Conservation (phyloP, 2,329 filamentous ascomycete species). For the Paecilomyces variotii region DNA sequence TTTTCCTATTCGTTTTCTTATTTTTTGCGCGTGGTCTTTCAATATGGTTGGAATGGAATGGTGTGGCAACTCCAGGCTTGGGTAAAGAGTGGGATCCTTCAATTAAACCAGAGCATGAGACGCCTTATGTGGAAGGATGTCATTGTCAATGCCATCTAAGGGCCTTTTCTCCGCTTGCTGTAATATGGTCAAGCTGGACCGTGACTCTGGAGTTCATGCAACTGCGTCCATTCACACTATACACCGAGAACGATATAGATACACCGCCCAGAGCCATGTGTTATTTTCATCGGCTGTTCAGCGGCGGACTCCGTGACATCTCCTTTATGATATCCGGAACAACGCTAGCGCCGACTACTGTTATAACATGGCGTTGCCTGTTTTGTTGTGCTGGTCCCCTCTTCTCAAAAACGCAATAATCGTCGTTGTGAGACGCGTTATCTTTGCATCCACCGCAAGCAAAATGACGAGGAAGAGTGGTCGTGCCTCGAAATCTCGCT, state of each 20-base stretch:
- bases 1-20: not conserved
- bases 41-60: not conserved
- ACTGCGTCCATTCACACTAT: not conserved
- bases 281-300: not conserved
- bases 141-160: not conserved
- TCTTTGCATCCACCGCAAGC: constrained; percentile 42
- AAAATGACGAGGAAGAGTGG: not conserved
- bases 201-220: not conserved
- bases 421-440: constrained; percentile 19
- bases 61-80: not conserved
- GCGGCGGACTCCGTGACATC: not conserved
- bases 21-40: not conserved
- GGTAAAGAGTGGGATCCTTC: not conserved
- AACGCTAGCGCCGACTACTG: not conserved
- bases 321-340: not conserved
- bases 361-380: not conserved
- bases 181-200: not conserved
- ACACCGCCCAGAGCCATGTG: not conserved
- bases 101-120: not conserved
- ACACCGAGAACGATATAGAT: not conserved
- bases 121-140: not conserved
- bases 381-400: not conserved
- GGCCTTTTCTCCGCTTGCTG: not conserved
- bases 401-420: not conserved
- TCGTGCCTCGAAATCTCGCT: not conserved